Base-by-base conservation (phyloP, 306 rosid genomes). In the Oemleria cerasiformis region DNA sequence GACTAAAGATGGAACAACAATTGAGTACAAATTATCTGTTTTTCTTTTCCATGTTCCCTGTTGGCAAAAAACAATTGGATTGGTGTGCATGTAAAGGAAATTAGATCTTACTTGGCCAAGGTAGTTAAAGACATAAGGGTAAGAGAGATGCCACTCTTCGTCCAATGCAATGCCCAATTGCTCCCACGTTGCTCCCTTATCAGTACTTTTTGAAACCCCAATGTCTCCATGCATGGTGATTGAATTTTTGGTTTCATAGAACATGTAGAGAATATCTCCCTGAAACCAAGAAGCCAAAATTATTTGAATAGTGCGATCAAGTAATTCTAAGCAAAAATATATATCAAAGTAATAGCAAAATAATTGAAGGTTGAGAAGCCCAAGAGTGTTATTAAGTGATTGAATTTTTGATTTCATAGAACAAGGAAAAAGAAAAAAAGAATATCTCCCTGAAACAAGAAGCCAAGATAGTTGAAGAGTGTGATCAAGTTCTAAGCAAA, bases 111-210 rank as follows among this genome's bases (percentile, higher is more conserved):
- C 99, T 82, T 91, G 82, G 73, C 81, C 97, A 19, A 48, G 79
- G 77, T 95, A 87, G 68, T 80, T 68, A 78, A 95, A 95, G 73
- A 95, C 92, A 64, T 70, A 95, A 0, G 99, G 99, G 77, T 81
- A 95, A 65, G 99, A 95, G 72, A 95, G 96, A 88, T 95, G 99
- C 99, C 99, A 95, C 45, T 88, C 88, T 82, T 95, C 99, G 58
- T 84, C 73, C 89, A 95, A 86, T 71, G 96, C 99, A 74, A 89
- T 79, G 79, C 99, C 99, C 53, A 91, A 72, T 58, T 82, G 96
- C 69, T 91, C 77, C 99, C 99, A 95, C 64, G 96, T 85, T 73
- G 96, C 99, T 76, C 99, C 99, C 76, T 81, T 86, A 60, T 95
- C 99, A 4, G 81, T 84, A 76, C 99, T 95, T 77, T 85, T 95